These are phyloP conservation scores for Blastobotrys malaysiensis DNA, from an alignment of 1,139 yeast species.

Conservation along the genomic window DNA sequence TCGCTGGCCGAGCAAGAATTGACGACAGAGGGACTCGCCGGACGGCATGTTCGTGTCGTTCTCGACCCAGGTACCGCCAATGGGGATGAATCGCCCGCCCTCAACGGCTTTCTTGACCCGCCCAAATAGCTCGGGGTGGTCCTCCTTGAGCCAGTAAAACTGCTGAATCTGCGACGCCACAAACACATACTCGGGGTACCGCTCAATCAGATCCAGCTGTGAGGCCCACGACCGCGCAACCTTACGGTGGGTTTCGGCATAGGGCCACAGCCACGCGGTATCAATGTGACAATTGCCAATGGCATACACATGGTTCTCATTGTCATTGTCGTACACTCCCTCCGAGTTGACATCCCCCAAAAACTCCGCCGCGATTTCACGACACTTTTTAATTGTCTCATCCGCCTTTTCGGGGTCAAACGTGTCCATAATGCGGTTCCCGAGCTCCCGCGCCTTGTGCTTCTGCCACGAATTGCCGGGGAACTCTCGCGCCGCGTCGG, in stretches of 20 bases:
- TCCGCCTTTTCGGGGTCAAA: conserved; percentile 55
- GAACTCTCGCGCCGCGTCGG: conserved; percentile 88
- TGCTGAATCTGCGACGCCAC: conserved; percentile 97
- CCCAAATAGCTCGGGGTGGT: conserved; percentile 74
- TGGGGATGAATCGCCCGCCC: conserved; percentile 73
- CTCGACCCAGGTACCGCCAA: conserved; percentile 98
- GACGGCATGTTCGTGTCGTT: conserved; percentile 91
- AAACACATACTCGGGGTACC: conserved; percentile 88
- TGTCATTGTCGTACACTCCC: conserved; percentile 45
- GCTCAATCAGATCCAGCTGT: conserved; percentile 75
- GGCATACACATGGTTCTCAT: conserved; percentile 51
- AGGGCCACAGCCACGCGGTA: conserved; percentile 98
- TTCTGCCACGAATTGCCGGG: conserved; percentile 74
- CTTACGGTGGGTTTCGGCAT: conserved; percentile 88
- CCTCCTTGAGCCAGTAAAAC: conserved; percentile 80
- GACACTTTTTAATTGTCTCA: conserved; percentile 50
- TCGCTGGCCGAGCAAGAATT: conserved; percentile 84
- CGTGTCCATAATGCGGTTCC: conserved; percentile 73
- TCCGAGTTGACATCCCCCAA: conserved; percentile 64
- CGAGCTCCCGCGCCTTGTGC: conserved; percentile 70
- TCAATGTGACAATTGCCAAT: conserved; percentile 96
- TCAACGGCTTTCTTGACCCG: conserved; percentile 61
- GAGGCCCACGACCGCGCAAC: conserved; percentile 95
- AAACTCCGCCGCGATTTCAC: conserved; percentile 58
- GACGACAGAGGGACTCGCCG: conserved; percentile 87